A percentile compares a stretch with the other conserved stretches of the same genome.
Evolutionary conservation across 495 filamentous ascomycete species (phyloP).

Genomic region (Elaphomyces granulatus): DNA sequence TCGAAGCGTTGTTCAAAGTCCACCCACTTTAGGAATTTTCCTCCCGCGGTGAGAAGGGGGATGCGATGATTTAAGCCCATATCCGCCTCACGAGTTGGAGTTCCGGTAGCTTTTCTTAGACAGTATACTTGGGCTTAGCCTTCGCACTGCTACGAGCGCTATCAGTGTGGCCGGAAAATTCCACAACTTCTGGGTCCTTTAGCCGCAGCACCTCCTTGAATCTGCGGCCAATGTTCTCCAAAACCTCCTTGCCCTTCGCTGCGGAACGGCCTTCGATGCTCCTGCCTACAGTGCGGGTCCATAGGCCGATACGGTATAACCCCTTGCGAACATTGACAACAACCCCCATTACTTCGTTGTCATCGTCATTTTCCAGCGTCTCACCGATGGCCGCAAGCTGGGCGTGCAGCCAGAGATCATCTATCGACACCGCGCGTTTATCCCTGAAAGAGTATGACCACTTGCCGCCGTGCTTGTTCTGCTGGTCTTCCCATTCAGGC

Average conservation of each 20-base stretch:
- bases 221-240: constrained; percentile 65
- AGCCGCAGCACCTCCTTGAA: constrained; percentile 87
- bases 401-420: constrained; percentile 91
- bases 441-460: constrained; percentile 97
- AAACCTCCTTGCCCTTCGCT: constrained; percentile 70
- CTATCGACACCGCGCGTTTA: constrained; percentile 77
- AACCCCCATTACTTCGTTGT: constrained; percentile 96
- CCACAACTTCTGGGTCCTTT: constrained; percentile 56
- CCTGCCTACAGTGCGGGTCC: constrained; percentile 86
- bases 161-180: constrained; percentile 96
- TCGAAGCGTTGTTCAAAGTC: too few species aligned
- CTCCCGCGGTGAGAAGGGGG: too few species aligned
- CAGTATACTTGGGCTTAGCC: constrained; percentile 85
- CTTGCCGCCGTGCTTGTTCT: constrained; percentile 98
- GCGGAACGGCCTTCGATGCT: constrained; percentile 50
- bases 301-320: constrained; percentile 89
- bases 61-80: too few species aligned
- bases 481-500: constrained; percentile 93
- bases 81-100: too few species aligned
- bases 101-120: too few species aligned
- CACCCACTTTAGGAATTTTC: too few species aligned
- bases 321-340: constrained; percentile 97
- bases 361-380: constrained; percentile 81
- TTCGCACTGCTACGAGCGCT: constrained; percentile 81
- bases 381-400: constrained; percentile 96